phyloP scores from a whole-genome alignment of 176 grass and related monocot genomes.

The Juncus effusus region DNA sequence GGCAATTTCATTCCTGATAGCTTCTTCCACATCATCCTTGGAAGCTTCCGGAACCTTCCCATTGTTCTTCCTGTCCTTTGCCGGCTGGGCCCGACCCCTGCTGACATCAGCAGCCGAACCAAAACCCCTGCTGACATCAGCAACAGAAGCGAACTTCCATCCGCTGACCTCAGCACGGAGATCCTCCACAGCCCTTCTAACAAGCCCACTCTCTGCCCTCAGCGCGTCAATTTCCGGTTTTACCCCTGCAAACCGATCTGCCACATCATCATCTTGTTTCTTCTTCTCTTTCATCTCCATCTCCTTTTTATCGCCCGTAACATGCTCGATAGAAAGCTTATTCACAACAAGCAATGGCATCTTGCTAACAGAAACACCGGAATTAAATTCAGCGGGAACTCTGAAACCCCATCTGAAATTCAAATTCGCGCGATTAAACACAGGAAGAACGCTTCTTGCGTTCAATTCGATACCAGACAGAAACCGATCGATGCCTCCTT shows the following conservation, averaged over 20 bases:
- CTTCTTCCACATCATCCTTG: conserved; percentile 10
- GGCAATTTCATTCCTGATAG: not conserved
- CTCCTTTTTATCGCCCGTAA: conserved; percentile 22
- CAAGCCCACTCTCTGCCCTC: conserved; percentile 50
- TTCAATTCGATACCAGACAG: conserved; percentile 59
- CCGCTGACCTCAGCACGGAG: conserved; percentile 41
- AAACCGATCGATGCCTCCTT: conserved; percentile 33
- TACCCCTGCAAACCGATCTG: conserved; percentile 16
- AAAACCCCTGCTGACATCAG: not conserved
- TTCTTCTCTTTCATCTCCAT: not conserved
- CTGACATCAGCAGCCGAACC: not conserved
- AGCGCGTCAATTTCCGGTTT: conserved; percentile 52
- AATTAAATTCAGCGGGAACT: conserved; percentile 54
- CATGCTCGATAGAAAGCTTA: conserved; percentile 77
- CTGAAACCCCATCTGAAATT: conserved; percentile 71
- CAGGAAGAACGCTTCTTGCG: conserved; percentile 60
- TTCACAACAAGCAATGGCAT: conserved; percentile 77
- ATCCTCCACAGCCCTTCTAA: conserved; percentile 60
- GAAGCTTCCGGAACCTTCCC: conserved; percentile 17
- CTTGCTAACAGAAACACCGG: conserved; percentile 37
- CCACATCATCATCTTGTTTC: not conserved
- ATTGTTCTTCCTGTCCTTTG: conserved; percentile 15
- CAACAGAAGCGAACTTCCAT: conserved; percentile 17
- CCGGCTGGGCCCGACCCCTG: not conserved
- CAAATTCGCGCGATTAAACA: conserved; percentile 52